Conservation (phyloP, 2,329 filamentous ascomycete species). For the Ustilaginoidea virens region DNA sequence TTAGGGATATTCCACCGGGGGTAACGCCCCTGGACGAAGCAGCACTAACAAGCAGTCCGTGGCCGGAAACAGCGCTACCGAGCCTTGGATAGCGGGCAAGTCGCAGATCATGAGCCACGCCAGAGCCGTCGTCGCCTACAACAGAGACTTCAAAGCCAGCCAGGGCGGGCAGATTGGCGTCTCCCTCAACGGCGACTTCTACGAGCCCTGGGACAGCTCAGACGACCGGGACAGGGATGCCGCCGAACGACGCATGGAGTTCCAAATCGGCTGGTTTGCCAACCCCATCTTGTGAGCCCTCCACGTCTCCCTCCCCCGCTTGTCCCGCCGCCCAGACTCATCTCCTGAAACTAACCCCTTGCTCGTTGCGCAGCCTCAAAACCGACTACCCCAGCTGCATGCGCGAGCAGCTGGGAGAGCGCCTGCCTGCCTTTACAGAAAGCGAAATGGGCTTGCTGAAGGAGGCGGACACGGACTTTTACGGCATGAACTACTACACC, state of each 20-base stretch:
- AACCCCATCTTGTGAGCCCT: conserved; percentile 20
- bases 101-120: conserved; percentile 21
- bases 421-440: conserved; percentile 15
- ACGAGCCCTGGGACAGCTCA: conserved; percentile 18
- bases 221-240: conserved; percentile 14
- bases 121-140: conserved; percentile 16
- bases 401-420: conserved; percentile 16
- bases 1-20: conserved; percentile 18
- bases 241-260: conserved; percentile 19
- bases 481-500: conserved; percentile 27
- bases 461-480: conserved; percentile 16
- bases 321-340: conserved; percentile 11
- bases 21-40: conserved; percentile 17
- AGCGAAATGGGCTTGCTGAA: conserved; percentile 12
- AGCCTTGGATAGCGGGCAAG: conserved; percentile 21
- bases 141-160: conserved; percentile 13
- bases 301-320: conserved; percentile 19
- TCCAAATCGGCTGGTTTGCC: conserved; percentile 24
- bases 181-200: conserved; percentile 22
- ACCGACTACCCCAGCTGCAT: conserved; percentile 20
- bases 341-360: not conserved
- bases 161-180: conserved; percentile 20
- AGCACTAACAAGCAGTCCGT: conserved; percentile 8
- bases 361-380: conserved; percentile 7
- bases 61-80: conserved; percentile 17